These are phyloP conservation scores for Lepidium didymum DNA, from an alignment of 345 rosid genomes.

Conservation along the genomic window DNA sequence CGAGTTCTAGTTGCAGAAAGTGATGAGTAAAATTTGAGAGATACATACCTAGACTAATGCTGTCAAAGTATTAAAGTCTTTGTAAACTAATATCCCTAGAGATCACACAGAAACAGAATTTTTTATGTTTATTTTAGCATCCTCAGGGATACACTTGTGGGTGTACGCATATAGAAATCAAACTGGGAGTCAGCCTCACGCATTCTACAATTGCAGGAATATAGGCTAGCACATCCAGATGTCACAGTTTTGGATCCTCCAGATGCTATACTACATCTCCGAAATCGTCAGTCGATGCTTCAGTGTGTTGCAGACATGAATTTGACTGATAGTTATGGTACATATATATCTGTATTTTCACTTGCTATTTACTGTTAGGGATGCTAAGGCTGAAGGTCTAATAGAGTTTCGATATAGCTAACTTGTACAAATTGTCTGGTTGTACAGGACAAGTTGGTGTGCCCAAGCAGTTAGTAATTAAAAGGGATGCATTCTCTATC, in stretches of 20 bases:
- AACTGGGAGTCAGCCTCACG: background rate
- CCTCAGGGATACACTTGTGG: background rate
- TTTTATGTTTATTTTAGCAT: background rate
- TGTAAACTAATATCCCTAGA: background rate
- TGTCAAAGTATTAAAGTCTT: background rate
- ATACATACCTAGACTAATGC: background rate
- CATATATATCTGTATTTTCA: background rate
- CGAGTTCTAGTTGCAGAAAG: background rate
- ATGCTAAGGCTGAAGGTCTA: background rate
- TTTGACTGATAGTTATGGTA: background rate
- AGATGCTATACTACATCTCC: slow-evolving; percentile 1
- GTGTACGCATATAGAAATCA: background rate
- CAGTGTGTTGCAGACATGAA: slow-evolving; percentile 3
- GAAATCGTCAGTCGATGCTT: slow-evolving; percentile 3
- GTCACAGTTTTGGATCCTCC: slow-evolving; percentile 5
- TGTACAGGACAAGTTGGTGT: background rate
- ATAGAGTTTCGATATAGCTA: background rate
- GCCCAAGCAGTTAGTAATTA: background rate
- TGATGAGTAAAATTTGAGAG: background rate
- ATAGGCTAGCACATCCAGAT: slow-evolving; percentile 3
- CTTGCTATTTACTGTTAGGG: background rate
- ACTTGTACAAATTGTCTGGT: background rate
- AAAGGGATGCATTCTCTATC: background rate
- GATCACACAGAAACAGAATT: background rate
- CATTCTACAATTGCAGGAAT: background rate